Evolutionary conservation across 306 rosid genomes (phyloP), one percentile per base, ranked within the genome.

Genomic region (Senna tora): DNA sequence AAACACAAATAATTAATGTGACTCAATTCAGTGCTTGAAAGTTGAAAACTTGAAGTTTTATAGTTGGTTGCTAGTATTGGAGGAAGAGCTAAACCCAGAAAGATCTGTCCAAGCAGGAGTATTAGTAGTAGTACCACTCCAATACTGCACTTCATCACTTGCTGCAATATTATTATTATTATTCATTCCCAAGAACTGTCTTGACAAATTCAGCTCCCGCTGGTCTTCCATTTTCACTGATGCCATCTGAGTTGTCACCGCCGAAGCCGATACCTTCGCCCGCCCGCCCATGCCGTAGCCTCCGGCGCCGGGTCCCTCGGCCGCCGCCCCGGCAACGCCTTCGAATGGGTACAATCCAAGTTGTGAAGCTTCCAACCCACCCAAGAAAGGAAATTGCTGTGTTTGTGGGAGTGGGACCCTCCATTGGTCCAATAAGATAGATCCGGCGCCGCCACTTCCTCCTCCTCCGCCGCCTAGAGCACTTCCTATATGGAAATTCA

Each of bases 221-320:
- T 65, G 78, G 10, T 90, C 96, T 70, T 89, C 96, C 84, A 87
- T 83, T 72, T 91, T 91, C 69, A 87, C 89, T 4, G 89, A 75
- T 60, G 79, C 88, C 80, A 81, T 16, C 71, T 86, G 84, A 46
- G 50, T 33, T 16, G 68, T 55, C 46, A 82, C 15, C 17, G 60
- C 84, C 5, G 88, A 72, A 45, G 84, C 43, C 10, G 83, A 73
- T 11, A 72, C 79, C 88, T 79, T 76, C 2, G 73, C 69, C 38
- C 84, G 45, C 10, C 53, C 70, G 54, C 64, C 36, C 14, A 25
- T n/a, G n/a, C n/a, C n/a, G n/a, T n/a, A n/a, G n/a, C n/a, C 32
- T 4, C 45, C 8, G 25, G 30, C 30, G 46, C 68, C 15, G 53
- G 51, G 65, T 5, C 51, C 84, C 43, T 65, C 80, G 53, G 68